phyloP scores from a whole-genome alignment of 352 stramenopile genomes.

The Phytophthora citricola region DNA sequence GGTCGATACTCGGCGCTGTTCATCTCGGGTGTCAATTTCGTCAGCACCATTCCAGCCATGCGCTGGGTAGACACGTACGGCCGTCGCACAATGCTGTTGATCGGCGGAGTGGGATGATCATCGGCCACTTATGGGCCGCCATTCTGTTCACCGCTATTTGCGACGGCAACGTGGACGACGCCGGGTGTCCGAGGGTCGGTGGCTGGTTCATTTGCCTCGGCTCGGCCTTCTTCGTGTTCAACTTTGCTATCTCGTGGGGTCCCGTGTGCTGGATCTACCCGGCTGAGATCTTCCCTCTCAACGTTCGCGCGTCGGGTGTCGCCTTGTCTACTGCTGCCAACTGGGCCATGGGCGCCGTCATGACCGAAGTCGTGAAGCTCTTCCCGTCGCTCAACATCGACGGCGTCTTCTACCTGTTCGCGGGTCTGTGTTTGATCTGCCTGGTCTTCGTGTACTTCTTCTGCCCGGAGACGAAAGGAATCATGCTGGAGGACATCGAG shows the following conservation, averaged over 20 bases:
- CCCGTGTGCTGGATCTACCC: constrained; percentile 29
- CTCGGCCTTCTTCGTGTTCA: constrained; percentile 11
- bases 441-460: constrained; percentile 46
- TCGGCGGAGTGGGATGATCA: not conserved
- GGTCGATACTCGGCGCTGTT: constrained; percentile 10
- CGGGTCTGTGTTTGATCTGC: constrained; percentile 42
- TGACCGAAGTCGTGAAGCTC: constrained; percentile 21
- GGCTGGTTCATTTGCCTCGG: constrained; percentile 14
- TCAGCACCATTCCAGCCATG: constrained; percentile 7
- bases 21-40: constrained; percentile 12
- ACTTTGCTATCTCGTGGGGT: constrained; percentile 5
- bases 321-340: too few species aligned
- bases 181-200: constrained; percentile 1
- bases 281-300: too few species aligned
- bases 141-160: constrained; percentile 5
- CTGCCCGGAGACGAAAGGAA: constrained; percentile 47
- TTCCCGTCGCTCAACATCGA: constrained; percentile 36
- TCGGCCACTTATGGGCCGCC: constrained; percentile 1
- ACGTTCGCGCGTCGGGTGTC: too few species aligned
- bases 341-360: too few species aligned
- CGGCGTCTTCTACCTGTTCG: constrained; percentile 64
- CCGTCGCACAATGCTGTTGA: not conserved
- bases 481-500: constrained; percentile 53
- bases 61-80: constrained; percentile 3
- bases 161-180: constrained; percentile 6